A percentile compares a stretch with the other conserved stretches of the same genome.
Evolutionary conservation across 345 rosid genomes (phyloP).

Genomic region (Linum usitatissimum): DNA sequence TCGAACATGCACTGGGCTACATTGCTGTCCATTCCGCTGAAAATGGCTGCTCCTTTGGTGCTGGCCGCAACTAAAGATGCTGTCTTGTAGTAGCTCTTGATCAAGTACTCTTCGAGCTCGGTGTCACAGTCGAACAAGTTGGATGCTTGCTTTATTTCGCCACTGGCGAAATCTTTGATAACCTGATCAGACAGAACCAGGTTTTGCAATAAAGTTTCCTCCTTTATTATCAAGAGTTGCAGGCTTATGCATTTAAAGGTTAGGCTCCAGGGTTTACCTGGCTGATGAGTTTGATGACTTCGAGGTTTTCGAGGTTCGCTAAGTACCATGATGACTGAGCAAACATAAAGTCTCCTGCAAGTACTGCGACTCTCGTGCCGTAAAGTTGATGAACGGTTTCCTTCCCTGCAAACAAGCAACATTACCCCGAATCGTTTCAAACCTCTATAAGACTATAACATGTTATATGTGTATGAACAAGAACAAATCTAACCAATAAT

Average conservation of each 20-base stretch:
- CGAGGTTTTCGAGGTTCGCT: slow-evolving; percentile 85
- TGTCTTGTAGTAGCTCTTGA: slow-evolving; percentile 89
- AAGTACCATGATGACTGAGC: slow-evolving; percentile 98
- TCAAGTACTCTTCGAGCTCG: slow-evolving; percentile 67
- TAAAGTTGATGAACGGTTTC: slow-evolving; percentile 75
- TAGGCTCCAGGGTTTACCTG: slow-evolving; percentile 37
- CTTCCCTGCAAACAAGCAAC: slow-evolving; percentile 37
- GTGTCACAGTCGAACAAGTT: slow-evolving; percentile 80
- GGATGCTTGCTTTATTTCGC: slow-evolving; percentile 96
- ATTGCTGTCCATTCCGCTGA: slow-evolving; percentile 52
- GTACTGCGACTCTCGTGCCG: slow-evolving; percentile 81
- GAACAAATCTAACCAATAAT: too few relatives aligned
- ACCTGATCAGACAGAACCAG: slow-evolving; percentile 32
- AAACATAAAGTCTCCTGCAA: slow-evolving; percentile 96
- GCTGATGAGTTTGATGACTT: slow-evolving; percentile 92
- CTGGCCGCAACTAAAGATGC: slow-evolving; percentile 92
- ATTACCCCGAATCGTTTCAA: background rate
- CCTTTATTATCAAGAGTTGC: background rate
- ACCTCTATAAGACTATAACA: background rate
- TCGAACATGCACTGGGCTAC: slow-evolving; percentile 56
- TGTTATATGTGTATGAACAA: background rate
- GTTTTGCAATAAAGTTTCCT: background rate
- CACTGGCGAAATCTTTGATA: slow-evolving; percentile 95
- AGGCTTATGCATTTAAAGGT: background rate
- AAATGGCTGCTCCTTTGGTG: slow-evolving; percentile 85